Percentiles rank a stretch among this genome's conserved stretches.
These are phyloP conservation scores for Scytalidium lignicola DNA, from an alignment of 2,329 filamentous ascomycete genomes.

Conservation along the genomic window DNA sequence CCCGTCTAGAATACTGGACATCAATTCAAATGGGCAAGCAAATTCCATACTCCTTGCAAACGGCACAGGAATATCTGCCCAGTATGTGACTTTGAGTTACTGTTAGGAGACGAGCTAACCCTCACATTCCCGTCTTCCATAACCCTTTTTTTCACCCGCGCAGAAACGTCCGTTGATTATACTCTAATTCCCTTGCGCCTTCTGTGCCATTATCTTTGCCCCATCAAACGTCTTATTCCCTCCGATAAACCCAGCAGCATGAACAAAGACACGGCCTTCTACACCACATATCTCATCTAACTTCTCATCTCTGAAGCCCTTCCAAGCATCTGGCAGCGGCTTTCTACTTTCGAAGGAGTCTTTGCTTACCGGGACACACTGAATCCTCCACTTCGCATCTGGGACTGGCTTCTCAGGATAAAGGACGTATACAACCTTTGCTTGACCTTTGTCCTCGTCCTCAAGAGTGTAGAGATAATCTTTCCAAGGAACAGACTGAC, in stretches of 20 bases:
- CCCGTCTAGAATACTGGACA: no score
- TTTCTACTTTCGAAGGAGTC: constrained; percentile 90
- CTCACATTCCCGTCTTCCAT: constrained; percentile 11
- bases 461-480: constrained; percentile 92
- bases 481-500: constrained; percentile 84
- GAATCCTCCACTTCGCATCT: constrained; percentile 85
- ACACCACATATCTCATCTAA: constrained; percentile 68
- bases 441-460: constrained; percentile 44
- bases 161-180: no score
- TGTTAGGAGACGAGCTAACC: no score
- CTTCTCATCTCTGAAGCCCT: constrained; percentile 81
- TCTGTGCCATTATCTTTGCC: constrained; percentile 76
- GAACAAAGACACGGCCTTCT: constrained; percentile 80
- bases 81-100: no score
- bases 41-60: no score
- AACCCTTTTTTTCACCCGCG: background rate
- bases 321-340: constrained; percentile 85
- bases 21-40: no score
- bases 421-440: constrained; percentile 76
- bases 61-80: no score
- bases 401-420: constrained; percentile 78
- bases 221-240: constrained; percentile 91
- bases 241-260: constrained; percentile 93
- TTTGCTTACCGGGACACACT: constrained; percentile 79
- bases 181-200: constrained; percentile 50